Base-by-base conservation (phyloP, 2,329 filamentous ascomycete species). In the Paraphoma chrysanthemicola region DNA sequence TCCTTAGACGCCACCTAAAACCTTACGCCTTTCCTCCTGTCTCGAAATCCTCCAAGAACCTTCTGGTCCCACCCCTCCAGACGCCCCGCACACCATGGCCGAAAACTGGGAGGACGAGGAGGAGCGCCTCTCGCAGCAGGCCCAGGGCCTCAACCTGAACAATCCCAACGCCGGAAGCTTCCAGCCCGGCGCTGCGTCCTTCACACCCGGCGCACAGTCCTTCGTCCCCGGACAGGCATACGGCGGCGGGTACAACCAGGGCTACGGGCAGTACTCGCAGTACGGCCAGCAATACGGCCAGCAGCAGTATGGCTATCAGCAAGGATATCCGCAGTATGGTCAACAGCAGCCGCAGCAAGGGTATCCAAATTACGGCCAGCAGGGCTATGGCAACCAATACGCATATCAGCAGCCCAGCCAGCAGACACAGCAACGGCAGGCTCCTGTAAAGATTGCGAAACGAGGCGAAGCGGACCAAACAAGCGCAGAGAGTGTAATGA, bases 31-130 rank as follows among this genome's bases (percentile, higher is more conserved):
- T 23, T 23, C 23, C 23, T 23, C 23, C 23, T 5, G 5, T 23
- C 23, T 23, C 23, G 23, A 23, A 5, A 23, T 23, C 23, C 23
- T 5, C 23, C 23, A 23, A 23, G 23, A 23, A 23, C 23, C 5
- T 23, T 23, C 23, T 23, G 23, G 23, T 23, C 23, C 5, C 23
- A 23, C 23, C 49, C 55, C 64, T 47, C 23, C 54, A 33, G 12
- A 18, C 11, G 17, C 47, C 47, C 47, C 62, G 58, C 54, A 49
- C 73, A 69, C 55, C 51, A 97, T 97, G 93, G 90, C 93, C 70
- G 88, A 93, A 78, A 90, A 92, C 78, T 97, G 93, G 61, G 98
- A 95, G 91, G 93, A 98, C 81, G 92, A 96, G 82, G 90, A 93
- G 70, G 90, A 86, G 64, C 79, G 91, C 76, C 87, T 96, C 78